Conservation (phyloP, 225 moss, liverwort and hornwort genomes). For the Climacium dendroides region DNA sequence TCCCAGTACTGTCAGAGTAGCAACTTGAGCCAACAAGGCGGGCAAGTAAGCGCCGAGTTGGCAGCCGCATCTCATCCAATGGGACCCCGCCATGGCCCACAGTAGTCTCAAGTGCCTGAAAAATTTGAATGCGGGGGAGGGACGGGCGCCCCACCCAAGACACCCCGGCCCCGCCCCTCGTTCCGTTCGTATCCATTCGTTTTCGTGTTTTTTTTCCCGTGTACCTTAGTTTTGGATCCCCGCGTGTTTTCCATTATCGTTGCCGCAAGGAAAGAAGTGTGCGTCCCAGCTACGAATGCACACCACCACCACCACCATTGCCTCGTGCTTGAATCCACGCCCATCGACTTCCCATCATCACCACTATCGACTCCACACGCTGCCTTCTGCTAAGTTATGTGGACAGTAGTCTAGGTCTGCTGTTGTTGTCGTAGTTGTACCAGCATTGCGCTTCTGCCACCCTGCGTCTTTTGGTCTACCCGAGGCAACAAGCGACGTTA, state of each 20-base stretch:
- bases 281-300: background rate
- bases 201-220: background rate
- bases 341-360: background rate
- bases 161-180: background rate
- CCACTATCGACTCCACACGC: background rate
- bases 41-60: conserved; percentile 2
- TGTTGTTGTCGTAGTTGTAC: background rate
- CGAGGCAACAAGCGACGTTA: background rate
- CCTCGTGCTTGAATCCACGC: background rate
- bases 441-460: background rate
- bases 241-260: background rate
- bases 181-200: background rate
- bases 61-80: conserved; percentile 14
- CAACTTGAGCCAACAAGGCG: background rate
- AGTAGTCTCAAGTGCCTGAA: background rate
- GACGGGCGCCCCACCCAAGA: background rate
- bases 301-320: background rate
- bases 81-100: background rate
- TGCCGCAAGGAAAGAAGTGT: background rate
- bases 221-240: background rate
- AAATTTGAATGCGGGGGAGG: conserved; percentile 12
- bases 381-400: background rate
- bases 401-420: conserved; percentile 1
- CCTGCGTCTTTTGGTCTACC: background rate
- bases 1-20: background rate